Base-by-base conservation (phyloP, 2,329 filamentous ascomycete species). In the Fusarium mundagurra region DNA sequence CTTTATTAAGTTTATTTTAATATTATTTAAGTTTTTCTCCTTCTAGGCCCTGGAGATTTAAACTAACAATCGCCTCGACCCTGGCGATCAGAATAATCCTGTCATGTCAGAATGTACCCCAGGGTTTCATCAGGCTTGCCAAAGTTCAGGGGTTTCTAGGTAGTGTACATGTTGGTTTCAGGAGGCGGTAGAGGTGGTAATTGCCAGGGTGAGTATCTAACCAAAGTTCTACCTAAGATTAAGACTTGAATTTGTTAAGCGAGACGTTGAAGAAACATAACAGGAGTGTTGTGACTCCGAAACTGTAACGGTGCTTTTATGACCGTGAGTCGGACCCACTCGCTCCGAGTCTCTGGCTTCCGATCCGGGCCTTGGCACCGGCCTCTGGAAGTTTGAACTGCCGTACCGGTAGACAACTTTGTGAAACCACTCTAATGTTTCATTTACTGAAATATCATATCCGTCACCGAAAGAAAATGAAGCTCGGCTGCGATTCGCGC, bases 101-200 rank as follows among this genome's bases (percentile, higher is more conserved):
- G 20, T 39, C 47, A 57, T 22, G 34, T 34, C 27, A 61, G 38
- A 39, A 55, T 50, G 31, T 43, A 44, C 34, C 59, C 41, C 13
- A 33, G 43, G 36, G 31, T 64, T 33, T 51, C 20, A 57, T 41
- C 43, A 43, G 45, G 54, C 43, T 44, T 31, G 44, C 29, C n/a
- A 43, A 31, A 34, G 43, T 33, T 34, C 68, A 71, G 68, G 68
- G 68, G 67, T 53, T 41, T 44, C 39, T 53, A 29, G 29, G 47
- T 50, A 33, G 50, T 60, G 44, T 48, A 39, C 34, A 60, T 48
- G 34, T 43, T 55, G 51, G 71, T 73, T 73, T 73, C 70, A 73
- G 71, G 71, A 65, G 27, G 43, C 65, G 65, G 70, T 73, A 61
- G 70, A 71, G 54, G 60, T 57, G 39, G 44, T 54, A 61, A 73